Conservation (phyloP, 1,284 basidiomycete species). For the Athelia sp. region DNA sequence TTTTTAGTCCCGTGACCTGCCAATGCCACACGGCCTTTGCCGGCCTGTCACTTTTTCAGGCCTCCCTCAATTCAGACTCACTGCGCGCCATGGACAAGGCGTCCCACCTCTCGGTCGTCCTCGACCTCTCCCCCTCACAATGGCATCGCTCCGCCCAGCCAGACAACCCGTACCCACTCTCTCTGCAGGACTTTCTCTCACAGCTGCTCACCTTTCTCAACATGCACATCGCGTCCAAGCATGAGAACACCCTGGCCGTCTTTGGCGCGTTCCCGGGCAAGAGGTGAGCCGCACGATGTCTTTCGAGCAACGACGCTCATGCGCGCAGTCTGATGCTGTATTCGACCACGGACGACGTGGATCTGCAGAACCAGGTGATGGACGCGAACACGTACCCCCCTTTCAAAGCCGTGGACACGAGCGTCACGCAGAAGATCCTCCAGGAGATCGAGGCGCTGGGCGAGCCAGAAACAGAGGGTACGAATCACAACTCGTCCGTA, state of each 20-base stretch:
- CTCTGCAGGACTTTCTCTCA: constrained; percentile 65
- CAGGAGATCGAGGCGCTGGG: constrained; percentile 54
- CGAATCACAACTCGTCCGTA: constrained; percentile 7
- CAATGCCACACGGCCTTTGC: no score
- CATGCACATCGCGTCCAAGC: constrained; percentile 84
- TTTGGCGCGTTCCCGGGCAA: constrained; percentile 85
- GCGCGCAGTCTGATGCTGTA: constrained; percentile 69
- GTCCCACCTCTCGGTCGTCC: constrained; percentile 74
- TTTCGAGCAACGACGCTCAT: constrained; percentile 19
- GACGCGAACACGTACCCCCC: constrained; percentile 82
- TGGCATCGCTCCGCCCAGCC: constrained; percentile 65
- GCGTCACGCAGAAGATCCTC: constrained; percentile 59
- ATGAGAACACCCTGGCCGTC: constrained; percentile 90
- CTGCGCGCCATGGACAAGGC: constrained; percentile 39
- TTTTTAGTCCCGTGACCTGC: no score
- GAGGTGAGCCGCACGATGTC: constrained; percentile 44
- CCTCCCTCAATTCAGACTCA: no score
- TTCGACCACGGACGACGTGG: constrained; percentile 50
- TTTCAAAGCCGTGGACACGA: constrained; percentile 71
- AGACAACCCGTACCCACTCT: constrained; percentile 44
- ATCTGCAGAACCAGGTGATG: constrained; percentile 33
- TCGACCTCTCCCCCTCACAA: constrained; percentile 80
- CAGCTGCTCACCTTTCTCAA: constrained; percentile 90
- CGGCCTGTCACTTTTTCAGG: no score
- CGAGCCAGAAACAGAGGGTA: constrained; percentile 46